phyloP scores from a whole-genome alignment of 495 filamentous ascomycete genomes.

The Neurospora sp. region DNA sequence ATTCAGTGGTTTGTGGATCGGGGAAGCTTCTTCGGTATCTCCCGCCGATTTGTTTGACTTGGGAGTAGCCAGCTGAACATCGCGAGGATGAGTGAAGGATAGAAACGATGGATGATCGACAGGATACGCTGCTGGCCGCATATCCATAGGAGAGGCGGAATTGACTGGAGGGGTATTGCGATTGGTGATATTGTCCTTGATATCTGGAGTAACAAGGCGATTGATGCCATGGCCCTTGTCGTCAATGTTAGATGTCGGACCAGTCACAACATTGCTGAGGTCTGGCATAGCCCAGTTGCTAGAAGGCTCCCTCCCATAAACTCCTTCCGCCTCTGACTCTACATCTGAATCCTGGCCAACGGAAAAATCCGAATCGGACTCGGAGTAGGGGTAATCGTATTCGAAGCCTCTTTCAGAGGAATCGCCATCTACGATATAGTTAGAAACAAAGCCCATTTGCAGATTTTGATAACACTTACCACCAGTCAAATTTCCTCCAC shows the following conservation, averaged over 20 bases:
- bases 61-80: not conserved
- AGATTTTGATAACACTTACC: not conserved
- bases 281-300: not conserved
- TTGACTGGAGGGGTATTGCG: not conserved
- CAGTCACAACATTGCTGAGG: not conserved
- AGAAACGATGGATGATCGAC: not conserved
- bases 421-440: not conserved
- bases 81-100: conserved; percentile 4
- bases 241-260: not conserved
- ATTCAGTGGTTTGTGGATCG: not conserved
- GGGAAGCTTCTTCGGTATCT: conserved; percentile 29
- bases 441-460: not conserved
- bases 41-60: conserved; percentile 12
- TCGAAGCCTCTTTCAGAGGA: not conserved
- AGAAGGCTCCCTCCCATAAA: not conserved
- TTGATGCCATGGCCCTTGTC: not conserved
- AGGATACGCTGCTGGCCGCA: not conserved
- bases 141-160: conserved; percentile 1
- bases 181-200: not conserved
- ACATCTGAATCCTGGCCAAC: not conserved
- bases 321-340: not conserved
- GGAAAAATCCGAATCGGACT: not conserved
- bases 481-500: conserved; percentile 3
- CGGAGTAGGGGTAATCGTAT: not conserved
- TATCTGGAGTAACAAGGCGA: not conserved